Base-by-base conservation (phyloP, 805 yeast species). In the Saturnispora sekii region DNA sequence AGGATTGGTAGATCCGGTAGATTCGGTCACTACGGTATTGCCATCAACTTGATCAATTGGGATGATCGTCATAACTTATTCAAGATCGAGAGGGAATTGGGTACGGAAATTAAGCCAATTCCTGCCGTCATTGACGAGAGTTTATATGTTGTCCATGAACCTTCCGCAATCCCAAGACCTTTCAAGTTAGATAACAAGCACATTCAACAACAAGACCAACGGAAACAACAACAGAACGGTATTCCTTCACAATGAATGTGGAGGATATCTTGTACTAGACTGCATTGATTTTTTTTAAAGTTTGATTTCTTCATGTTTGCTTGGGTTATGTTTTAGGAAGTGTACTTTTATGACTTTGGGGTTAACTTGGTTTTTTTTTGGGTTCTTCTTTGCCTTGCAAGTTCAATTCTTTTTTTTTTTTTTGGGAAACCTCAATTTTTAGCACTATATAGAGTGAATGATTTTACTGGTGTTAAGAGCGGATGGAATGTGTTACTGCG, bases 1-100 rank as follows among this genome's bases (percentile, higher is more conserved):
- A 84, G 97, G 75, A 93, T 90, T 56, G 97, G 97, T 74, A 87
- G 98, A 73, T 88, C 97, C 7, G 97, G 98, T 55, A 85, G 98
- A 73, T 93, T 86, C 60, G 98, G 98, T 53, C 98, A 93, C 64
- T 78, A 89, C 61, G 98, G 98, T 73, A 75, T 93, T 62, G 98
- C 98, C 30, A 88, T 93, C 60, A 93, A 93, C 68, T 76, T 93
- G 58, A 87, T 93, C 70, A 86, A 89, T 64, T 90, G 97, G 96
- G 81, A 88, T 59, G 98, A 93, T 64, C 79, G 97, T 62, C 88
- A 84, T 67, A 86, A 84, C 60, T 73, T 93, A 59, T 90, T 88
- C 67, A 86, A 85, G 65, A 89, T 93, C 56, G 98, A 93, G 66
- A 96, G 90, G 67, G 97, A 90, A 67, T 76, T 93, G 53, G 97